phyloP scores from a whole-genome alignment of 331 rosid species.

The Quercus tomentella region DNA sequence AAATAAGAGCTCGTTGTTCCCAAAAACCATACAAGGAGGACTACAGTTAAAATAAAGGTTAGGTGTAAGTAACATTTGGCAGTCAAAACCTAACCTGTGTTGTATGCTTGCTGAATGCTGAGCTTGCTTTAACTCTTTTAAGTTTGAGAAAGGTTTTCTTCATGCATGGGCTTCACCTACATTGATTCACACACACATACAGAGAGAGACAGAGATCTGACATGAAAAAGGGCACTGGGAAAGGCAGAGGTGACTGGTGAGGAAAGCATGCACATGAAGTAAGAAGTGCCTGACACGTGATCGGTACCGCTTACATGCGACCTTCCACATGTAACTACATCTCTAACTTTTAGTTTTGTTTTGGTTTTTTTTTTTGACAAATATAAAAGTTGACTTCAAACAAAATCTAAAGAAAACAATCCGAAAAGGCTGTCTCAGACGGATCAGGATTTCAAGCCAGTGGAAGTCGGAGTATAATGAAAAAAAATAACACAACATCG shows the following conservation, averaged over 20 bases:
- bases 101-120: slow-evolving; percentile 18
- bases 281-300: slow-evolving; percentile 39
- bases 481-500: fast-evolving
- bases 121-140: neutral
- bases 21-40: slow-evolving; percentile 12
- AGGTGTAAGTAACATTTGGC: slow-evolving; percentile 12
- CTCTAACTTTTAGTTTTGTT: no score
- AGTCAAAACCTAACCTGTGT: slow-evolving; percentile 15
- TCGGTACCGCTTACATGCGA: neutral
- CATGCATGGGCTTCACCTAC: no score
- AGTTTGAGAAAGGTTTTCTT: no score
- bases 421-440: no score
- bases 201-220: slow-evolving; percentile 4
- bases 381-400: no score
- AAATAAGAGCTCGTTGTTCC: slow-evolving; percentile 12
- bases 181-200: no score
- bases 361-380: no score
- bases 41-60: slow-evolving; percentile 15
- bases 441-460: no score
- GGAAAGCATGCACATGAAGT: slow-evolving; percentile 36
- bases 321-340: no score
- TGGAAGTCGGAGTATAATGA: no score
- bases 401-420: no score
- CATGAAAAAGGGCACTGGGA: neutral
- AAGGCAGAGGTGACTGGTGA: slow-evolving; percentile 1